Conservation (phyloP, 345 rosid genomes). For the Linum lewisii region DNA sequence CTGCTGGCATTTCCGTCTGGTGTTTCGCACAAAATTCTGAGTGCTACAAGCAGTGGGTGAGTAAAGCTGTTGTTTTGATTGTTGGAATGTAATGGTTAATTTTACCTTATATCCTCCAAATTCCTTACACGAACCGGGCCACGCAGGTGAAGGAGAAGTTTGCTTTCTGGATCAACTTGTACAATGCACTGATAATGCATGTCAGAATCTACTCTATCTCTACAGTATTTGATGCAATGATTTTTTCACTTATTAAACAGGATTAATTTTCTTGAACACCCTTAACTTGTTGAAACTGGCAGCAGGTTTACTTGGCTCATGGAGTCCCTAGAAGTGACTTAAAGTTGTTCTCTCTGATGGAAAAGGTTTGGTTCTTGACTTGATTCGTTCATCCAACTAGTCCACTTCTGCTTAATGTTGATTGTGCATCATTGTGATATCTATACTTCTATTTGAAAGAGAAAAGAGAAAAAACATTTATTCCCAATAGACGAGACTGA, state of each 20-base stretch:
- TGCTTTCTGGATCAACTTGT: neutral
- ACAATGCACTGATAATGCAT: neutral
- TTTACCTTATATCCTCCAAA: no score
- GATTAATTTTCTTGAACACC: no score
- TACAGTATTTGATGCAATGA: neutral
- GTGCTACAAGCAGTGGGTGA: no score
- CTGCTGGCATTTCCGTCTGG: no score
- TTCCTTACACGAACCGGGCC: no score
- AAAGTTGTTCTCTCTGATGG: slow-evolving; percentile 16
- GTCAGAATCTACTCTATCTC: neutral
- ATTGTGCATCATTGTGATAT: neutral
- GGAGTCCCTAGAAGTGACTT: slow-evolving; percentile 18
- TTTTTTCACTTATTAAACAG: neutral
- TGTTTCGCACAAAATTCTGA: no score
- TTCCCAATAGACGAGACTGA: no score
- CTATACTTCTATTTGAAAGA: neutral
- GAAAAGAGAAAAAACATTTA: no score
- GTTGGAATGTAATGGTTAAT: no score
- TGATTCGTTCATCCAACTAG: neutral
- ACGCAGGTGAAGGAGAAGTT: no score
- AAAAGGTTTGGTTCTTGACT: slow-evolving; percentile 14
- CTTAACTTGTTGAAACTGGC: slow-evolving; percentile 10
- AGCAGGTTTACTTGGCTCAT: slow-evolving; percentile 19
- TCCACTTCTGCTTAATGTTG: neutral
- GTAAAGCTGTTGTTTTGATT: no score